These are phyloP conservation scores for Colletotrichum karsti DNA, from an alignment of 2,329 filamentous ascomycete genomes.

Conservation along the genomic window DNA sequence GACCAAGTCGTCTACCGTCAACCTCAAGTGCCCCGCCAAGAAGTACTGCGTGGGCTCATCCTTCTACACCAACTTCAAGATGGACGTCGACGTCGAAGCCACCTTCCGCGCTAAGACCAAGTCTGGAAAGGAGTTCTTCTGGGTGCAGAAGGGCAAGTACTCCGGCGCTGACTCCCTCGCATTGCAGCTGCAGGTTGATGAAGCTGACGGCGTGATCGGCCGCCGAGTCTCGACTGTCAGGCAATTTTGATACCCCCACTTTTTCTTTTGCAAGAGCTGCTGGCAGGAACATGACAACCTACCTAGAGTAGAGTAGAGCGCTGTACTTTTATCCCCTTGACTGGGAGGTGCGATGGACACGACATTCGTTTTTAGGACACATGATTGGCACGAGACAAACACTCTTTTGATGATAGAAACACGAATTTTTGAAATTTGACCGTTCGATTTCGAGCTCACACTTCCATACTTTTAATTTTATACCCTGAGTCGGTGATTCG, in stretches of 20 bases:
- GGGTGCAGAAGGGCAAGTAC: slow-evolving; percentile 24
- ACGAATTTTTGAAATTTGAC: not conserved
- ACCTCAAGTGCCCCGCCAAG: slow-evolving; percentile 24
- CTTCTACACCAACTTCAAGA: slow-evolving; percentile 29
- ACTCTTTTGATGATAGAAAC: not conserved
- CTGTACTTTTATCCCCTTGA: not conserved
- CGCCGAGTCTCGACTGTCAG: not conserved
- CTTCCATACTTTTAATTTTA: no score
- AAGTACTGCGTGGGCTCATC: slow-evolving; percentile 29
- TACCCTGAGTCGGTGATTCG: no score
- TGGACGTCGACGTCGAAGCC: slow-evolving; percentile 29
- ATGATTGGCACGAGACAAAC: not conserved
- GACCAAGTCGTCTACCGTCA: slow-evolving; percentile 27
- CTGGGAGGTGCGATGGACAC: not conserved
- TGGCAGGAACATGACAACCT: not conserved
- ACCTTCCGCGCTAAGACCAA: slow-evolving; percentile 26
- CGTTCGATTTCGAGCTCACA: not conserved
- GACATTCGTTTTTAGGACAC: not conserved
- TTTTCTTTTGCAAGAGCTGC: not conserved
- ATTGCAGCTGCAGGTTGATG: slow-evolving; percentile 25
- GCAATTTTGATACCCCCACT: not conserved
- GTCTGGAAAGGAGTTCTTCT: slow-evolving; percentile 18
- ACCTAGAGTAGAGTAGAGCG: not conserved
- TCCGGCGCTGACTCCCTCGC: slow-evolving; percentile 25
- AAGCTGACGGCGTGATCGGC: slow-evolving; percentile 11